Conservation (phyloP, 345 rosid genomes). For the Linum lewisii region DNA sequence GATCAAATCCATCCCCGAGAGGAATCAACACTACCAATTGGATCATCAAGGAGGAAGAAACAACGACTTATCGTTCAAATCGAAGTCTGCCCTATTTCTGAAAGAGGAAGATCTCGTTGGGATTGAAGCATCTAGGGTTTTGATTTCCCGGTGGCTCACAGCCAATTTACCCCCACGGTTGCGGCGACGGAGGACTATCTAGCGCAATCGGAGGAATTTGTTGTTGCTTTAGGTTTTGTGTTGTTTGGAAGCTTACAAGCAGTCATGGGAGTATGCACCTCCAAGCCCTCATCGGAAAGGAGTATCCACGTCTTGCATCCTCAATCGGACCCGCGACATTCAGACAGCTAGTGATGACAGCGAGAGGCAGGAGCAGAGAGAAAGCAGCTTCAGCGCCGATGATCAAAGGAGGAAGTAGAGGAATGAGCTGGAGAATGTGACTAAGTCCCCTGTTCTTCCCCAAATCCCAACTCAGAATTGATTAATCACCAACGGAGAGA, state of each 20-base stretch:
- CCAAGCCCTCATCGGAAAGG: not conserved
- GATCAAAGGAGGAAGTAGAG: not conserved
- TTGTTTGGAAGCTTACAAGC: no score
- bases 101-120: constrained; percentile 32
- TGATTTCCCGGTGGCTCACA: constrained; percentile 15
- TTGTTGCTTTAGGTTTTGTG: no score
- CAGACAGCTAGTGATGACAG: not conserved
- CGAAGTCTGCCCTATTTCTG: constrained; percentile 24
- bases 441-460: constrained; percentile 4
- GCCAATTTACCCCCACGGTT: no score
- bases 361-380: not conserved
- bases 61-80: not conserved
- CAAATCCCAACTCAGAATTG: no score
- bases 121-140: constrained; percentile 16
- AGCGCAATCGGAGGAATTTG: no score
- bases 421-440: not conserved
- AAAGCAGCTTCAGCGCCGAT: not conserved
- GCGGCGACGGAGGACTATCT: constrained; percentile 7
- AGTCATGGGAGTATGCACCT: constrained; percentile 2
- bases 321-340: not conserved
- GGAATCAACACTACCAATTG: constrained; percentile 20
- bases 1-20: constrained; percentile 21
- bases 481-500: no score
- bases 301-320: not conserved
- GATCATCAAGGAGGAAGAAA: constrained; percentile 1